Base-by-base conservation (phyloP, 2,329 filamentous ascomycete genomes). In the Aspergillus puulaauensis region DNA sequence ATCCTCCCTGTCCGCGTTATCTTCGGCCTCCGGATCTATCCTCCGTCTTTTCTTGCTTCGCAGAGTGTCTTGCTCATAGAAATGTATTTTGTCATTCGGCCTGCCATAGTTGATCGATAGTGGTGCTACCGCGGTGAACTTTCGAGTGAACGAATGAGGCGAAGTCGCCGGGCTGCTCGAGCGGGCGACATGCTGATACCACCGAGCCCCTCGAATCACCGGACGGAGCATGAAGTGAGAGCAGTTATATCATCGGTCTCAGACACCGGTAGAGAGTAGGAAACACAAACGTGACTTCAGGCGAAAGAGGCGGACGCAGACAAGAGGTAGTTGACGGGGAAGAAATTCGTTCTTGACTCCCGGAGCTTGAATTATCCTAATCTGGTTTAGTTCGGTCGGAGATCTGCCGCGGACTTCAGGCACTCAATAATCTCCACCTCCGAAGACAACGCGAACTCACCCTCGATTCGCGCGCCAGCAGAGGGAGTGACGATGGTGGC, bases 141-240 rank as follows among this genome's bases (percentile, higher is more conserved):
- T 54, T 48, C 73, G 71, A 52, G 60, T 66, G 46, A 58, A 56
- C 63, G 60, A 47, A 31, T 48, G 56, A 58, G 54, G 60, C 56
- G 68, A 59, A 62, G 64, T 64, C 60, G 68, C 68, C 65, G 67
- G 66, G 64, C 61, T 64, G 68, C 56, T 68, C 31, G 56, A 54
- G 72, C 64, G 68, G 64, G 72, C 70, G 65, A 68, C 71, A 75
- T 76, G 68, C 63, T 74, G 71, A 73, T 74, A 74, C 73, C 73
- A 76, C 66, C 73, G 73, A 75, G 75, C 73, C 69, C 73, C 73
- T 69, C 69, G 73, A 64, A 76, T 64, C 67, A 70, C 70, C 71
- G 75, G 73, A 66, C 75, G 75, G 73, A 77, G 75, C 75, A 77
- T 77, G 71, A 70, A 72, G 69, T 65, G 63, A 67, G 57, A 62